Percentiles rank a stretch among this genome's conserved stretches.
These are phyloP conservation scores for Fraxinus paxiana DNA, from an alignment of 305 asterid species.

Conservation along the genomic window DNA sequence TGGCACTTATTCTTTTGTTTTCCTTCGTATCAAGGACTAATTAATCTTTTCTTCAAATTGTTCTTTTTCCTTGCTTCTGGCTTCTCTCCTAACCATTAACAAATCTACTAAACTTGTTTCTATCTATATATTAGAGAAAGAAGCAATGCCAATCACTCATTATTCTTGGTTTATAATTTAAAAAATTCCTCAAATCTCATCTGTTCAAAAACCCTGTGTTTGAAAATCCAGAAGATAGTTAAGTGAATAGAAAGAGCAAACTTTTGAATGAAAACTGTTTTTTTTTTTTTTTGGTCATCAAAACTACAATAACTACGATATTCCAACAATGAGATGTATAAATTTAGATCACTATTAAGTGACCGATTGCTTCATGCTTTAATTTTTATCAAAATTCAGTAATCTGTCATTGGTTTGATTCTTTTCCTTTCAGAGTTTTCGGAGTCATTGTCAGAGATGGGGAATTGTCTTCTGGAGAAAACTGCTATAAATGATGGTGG, in stretches of 20 bases:
- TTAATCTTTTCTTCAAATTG: background rate
- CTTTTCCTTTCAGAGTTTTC: conserved; percentile 38
- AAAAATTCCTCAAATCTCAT: background rate
- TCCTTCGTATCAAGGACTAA: background rate
- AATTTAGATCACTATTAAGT: background rate
- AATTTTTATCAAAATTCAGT: background rate
- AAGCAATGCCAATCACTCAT: background rate
- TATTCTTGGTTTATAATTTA: background rate
- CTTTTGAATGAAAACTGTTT: no score
- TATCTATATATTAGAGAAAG: background rate
- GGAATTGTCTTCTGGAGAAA: conserved; percentile 45
- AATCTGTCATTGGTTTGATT: background rate
- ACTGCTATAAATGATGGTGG: conserved; percentile 35
- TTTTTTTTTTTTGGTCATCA: no score
- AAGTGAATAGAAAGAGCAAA: background rate
- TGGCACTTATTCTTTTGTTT: background rate
- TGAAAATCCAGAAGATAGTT: background rate
- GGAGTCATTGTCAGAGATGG: conserved; percentile 50
- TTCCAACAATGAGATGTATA: background rate
- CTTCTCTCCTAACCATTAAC: background rate
- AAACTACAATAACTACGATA: no score
- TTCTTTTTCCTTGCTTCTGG: background rate
- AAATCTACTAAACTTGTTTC: background rate
- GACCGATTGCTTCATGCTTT: background rate
- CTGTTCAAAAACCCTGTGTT: no score